Percentiles rank a stretch among this genome's conserved stretches.
Conservation (phyloP, 2,329 filamentous ascomycete species). For the Curvularia lunata region DNA sequence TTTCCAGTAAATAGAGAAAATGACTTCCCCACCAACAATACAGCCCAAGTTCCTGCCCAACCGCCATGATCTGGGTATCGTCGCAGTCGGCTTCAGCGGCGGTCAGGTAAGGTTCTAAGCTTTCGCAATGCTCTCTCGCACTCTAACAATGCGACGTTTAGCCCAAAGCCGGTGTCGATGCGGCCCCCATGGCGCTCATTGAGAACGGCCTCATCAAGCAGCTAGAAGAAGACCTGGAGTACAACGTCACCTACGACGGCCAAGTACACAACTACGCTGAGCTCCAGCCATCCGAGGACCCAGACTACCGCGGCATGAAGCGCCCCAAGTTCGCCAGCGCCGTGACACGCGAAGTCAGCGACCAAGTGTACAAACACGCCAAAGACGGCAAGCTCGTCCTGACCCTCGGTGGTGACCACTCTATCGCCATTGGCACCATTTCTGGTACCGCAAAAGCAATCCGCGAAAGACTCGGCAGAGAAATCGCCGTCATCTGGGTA, state of each 20-base stretch:
- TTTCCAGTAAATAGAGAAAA: slow-evolving; percentile 31
- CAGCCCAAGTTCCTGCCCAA: slow-evolving; percentile 78
- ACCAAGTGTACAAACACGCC: slow-evolving; percentile 88
- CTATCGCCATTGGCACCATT: slow-evolving; percentile 92
- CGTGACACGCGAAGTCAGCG: slow-evolving; percentile 78
- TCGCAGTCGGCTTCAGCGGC: slow-evolving; percentile 94
- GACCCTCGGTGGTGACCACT: slow-evolving; percentile 95
- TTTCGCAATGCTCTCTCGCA: slow-evolving; percentile 5
- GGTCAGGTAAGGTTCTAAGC: slow-evolving; percentile 72
- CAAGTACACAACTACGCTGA: slow-evolving; percentile 82
- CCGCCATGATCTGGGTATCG: slow-evolving; percentile 82
- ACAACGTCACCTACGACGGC: slow-evolving; percentile 84
- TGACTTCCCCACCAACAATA: slow-evolving; percentile 65
- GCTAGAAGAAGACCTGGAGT: slow-evolving; percentile 83
- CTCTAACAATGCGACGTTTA: slow-evolving; percentile 46
- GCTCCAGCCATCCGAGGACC: slow-evolving; percentile 73
- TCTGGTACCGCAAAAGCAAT: slow-evolving; percentile 85
- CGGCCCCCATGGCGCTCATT: slow-evolving; percentile 86
- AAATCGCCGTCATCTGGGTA: slow-evolving; percentile 97
- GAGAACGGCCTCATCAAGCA: slow-evolving; percentile 84
- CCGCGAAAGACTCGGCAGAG: slow-evolving; percentile 78
- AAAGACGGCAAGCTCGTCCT: slow-evolving; percentile 83
- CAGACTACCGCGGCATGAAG: slow-evolving; percentile 91
- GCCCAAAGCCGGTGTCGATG: slow-evolving; percentile 92
- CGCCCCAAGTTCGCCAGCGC: slow-evolving; percentile 84